A percentile compares a stretch with the other conserved stretches of the same genome.
These are phyloP conservation scores for Neurospora sp. DNA, from an alignment of 495 filamentous ascomycete species.

Conservation along the genomic window DNA sequence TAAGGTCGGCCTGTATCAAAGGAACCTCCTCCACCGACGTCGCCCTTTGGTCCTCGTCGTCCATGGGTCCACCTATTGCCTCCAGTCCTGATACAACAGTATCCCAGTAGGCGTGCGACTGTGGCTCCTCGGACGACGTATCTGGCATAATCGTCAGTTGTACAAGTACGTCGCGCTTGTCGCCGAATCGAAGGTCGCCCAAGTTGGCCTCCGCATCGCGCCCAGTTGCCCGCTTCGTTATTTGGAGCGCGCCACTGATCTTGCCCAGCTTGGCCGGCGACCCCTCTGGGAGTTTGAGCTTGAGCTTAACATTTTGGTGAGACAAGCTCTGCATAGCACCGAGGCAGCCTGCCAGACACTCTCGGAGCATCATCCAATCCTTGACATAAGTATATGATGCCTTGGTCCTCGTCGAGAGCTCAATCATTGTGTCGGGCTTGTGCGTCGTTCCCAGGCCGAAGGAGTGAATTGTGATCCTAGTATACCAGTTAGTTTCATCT, in stretches of 20 bases:
- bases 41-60: slow-evolving; percentile 76
- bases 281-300: slow-evolving; percentile 87
- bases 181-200: slow-evolving; percentile 89
- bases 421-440: slow-evolving; percentile 98
- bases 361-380: slow-evolving; percentile 99
- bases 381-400: slow-evolving; percentile 97
- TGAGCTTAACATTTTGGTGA: slow-evolving; percentile 98
- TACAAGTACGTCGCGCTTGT: slow-evolving; percentile 94
- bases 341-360: slow-evolving; percentile 91
- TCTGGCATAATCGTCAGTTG: slow-evolving; percentile 91
- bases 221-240: slow-evolving; percentile 95
- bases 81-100: slow-evolving; percentile 92
- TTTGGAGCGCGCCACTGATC: slow-evolving; percentile 92
- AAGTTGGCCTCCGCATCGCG: slow-evolving; percentile 89
- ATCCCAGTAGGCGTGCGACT: slow-evolving; percentile 94
- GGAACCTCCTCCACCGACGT: slow-evolving; percentile 91
- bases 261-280: slow-evolving; percentile 98
- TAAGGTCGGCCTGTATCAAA: slow-evolving; percentile 88
- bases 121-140: slow-evolving; percentile 70
- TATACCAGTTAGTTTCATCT: slow-evolving; percentile 6
- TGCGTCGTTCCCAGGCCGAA: slow-evolving; percentile 95
- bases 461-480: slow-evolving; percentile 86
- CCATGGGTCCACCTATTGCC: slow-evolving; percentile 82
- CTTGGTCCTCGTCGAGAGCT: slow-evolving; percentile 90
- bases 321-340: slow-evolving; percentile 91